Evolutionary conservation across 495 filamentous ascomycete genomes (phyloP).

Genomic region (Aspergillus affinis): DNA sequence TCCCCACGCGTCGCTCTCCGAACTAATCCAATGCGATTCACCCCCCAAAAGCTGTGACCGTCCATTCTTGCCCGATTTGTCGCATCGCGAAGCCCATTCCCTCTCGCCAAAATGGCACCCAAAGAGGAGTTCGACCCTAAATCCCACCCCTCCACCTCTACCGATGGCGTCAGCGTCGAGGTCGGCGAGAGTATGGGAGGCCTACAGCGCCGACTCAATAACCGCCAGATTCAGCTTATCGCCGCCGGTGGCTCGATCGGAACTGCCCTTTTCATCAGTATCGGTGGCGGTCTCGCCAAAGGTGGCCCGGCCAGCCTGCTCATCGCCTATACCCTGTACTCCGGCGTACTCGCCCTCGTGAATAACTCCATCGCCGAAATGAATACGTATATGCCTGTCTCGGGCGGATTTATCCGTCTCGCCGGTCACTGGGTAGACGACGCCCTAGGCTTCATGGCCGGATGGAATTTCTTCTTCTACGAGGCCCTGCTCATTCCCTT

Average conservation of each 20-base stretch:
- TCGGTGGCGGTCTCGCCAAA: conserved; percentile 26
- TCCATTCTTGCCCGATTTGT: neutral
- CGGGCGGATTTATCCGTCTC: conserved; percentile 51
- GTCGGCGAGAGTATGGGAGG: conserved; percentile 8
- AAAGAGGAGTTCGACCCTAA: conserved; percentile 4
- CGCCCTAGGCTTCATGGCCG: conserved; percentile 51
- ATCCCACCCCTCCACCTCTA: neutral
- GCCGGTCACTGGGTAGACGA: conserved; percentile 50
- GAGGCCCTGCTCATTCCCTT: conserved; percentile 69
- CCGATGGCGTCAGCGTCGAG: conserved; percentile 2
- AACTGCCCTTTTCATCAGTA: conserved; percentile 30
- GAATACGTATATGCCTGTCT: conserved; percentile 53
- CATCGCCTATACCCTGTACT: conserved; percentile 35
- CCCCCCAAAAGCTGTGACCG: neutral
- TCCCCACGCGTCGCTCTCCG: neutral
- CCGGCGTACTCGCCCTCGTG: conserved; percentile 31
- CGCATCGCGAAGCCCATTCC: neutral
- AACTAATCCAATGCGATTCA: neutral
- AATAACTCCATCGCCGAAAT: conserved; percentile 45
- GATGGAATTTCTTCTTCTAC: conserved; percentile 63
- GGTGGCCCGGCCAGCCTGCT: conserved; percentile 58
- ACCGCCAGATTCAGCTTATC: conserved; percentile 29
- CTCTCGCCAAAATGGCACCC: conserved; percentile 3
- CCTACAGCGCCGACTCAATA: conserved; percentile 21
- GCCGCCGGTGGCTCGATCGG: conserved; percentile 36